These are phyloP conservation scores for Xerocomellus dryophilus DNA, from an alignment of 768 basidiomycete genomes.

Conservation along the genomic window DNA sequence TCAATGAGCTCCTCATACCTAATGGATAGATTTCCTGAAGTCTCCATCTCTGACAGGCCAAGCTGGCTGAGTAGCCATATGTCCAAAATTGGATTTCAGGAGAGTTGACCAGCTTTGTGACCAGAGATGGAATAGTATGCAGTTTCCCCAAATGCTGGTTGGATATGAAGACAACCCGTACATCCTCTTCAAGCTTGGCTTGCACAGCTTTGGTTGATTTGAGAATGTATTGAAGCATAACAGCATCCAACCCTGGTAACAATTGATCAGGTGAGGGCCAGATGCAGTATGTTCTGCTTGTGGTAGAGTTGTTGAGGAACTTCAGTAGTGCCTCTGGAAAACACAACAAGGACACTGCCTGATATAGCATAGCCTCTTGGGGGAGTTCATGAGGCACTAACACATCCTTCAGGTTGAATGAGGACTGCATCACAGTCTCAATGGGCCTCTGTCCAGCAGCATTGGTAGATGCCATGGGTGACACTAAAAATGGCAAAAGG, in stretches of 20 bases:
- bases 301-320: conserved; percentile 39
- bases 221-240: conserved; percentile 43
- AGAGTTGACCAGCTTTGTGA: conserved; percentile 42
- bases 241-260: conserved; percentile 41
- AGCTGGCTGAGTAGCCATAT: conserved; percentile 60
- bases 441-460: conserved; percentile 18
- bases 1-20: conserved; percentile 41
- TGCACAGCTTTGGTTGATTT: conserved; percentile 40
- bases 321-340: conserved; percentile 49
- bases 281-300: conserved; percentile 43
- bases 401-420: not conserved
- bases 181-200: conserved; percentile 38
- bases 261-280: conserved; percentile 40
- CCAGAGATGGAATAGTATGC: conserved; percentile 47
- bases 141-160: conserved; percentile 52
- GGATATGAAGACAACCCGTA: conserved; percentile 63
- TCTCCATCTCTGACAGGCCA: conserved; percentile 56
- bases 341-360: conserved; percentile 34
- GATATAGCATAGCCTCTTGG: conserved; percentile 19
- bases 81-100: conserved; percentile 58
- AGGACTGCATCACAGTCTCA: conserved; percentile 7
- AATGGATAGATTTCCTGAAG: conserved; percentile 64
- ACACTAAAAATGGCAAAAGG: conserved; percentile 26
- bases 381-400: not conserved
- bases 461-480: conserved; percentile 7